Evolutionary conservation across 2,329 filamentous ascomycete species (phyloP).

Genomic region (Claviceps pazoutovae): DNA sequence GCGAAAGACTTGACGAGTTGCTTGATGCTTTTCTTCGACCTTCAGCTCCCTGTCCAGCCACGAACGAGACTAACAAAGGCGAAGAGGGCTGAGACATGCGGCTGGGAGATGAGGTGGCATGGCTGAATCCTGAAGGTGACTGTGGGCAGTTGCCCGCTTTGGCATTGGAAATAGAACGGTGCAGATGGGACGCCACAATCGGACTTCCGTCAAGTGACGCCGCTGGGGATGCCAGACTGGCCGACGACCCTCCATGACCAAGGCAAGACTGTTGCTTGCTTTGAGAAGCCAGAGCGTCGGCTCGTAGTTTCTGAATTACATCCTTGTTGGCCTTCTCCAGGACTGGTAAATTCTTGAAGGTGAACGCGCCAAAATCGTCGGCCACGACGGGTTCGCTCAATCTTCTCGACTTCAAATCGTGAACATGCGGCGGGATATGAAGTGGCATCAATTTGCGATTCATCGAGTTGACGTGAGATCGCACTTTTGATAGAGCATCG

Average conservation of each 20-base stretch:
- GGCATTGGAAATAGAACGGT: slow-evolving; percentile 69
- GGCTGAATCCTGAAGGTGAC: slow-evolving; percentile 70
- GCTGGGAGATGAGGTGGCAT: slow-evolving; percentile 75
- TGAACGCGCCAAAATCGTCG: slow-evolving; percentile 92
- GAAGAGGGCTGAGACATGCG: slow-evolving; percentile 55
- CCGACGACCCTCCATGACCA: slow-evolving; percentile 27
- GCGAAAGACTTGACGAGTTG: slow-evolving; percentile 70
- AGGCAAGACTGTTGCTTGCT: slow-evolving; percentile 35
- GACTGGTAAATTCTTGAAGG: slow-evolving; percentile 93
- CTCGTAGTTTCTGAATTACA: slow-evolving; percentile 88
- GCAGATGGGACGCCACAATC: slow-evolving; percentile 62
- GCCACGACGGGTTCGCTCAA: slow-evolving; percentile 78
- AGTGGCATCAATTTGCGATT: slow-evolving; percentile 90
- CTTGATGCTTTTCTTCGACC: slow-evolving; percentile 79
- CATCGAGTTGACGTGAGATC: slow-evolving; percentile 70
- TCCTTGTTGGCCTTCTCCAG: slow-evolving; percentile 98
- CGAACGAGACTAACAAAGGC: slow-evolving; percentile 91
- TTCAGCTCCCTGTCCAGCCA: slow-evolving; percentile 68
- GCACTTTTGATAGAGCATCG: slow-evolving; percentile 80
- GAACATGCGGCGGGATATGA: slow-evolving; percentile 91
- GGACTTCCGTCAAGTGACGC: slow-evolving; percentile 75
- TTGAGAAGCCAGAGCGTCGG: slow-evolving; percentile 66
- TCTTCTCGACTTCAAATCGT: slow-evolving; percentile 74
- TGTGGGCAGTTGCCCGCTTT: slow-evolving; percentile 66
- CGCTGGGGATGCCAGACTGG: slow-evolving; percentile 41